Evolutionary conservation across 2,329 filamentous ascomycete genomes (phyloP), one percentile per base, ranked within the genome.

Genomic region (Chaetomiaceae sp.): DNA sequence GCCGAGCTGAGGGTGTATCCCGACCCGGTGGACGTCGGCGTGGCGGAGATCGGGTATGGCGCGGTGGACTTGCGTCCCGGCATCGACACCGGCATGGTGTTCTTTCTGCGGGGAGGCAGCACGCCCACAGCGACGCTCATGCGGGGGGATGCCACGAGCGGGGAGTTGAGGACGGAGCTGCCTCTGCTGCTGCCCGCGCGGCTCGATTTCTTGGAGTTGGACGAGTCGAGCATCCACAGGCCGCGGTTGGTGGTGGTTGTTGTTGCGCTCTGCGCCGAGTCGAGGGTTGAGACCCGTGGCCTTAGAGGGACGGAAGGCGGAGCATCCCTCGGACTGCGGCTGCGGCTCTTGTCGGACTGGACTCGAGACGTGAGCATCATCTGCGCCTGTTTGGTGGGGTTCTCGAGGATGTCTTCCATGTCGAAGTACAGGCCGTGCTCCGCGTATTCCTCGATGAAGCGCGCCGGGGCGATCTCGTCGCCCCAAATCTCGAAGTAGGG

Each of bases 401-500:
- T 44, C 40, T 54, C 51, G 6, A 54, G 33, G 27, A 54, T 50
- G 29, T 54, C 51, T 12, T 54, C 51, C 51, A 54, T 54, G 45
- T 54, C 51, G 22, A 54, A 40, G 39, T 54, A 39, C 3, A 54
- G 47, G 17, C 51, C 51, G 22, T 54, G 46, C 31, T 49, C 38
- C 27, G 51, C 45, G 38, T 49, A 54, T 15, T 54, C 51, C 40
- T 54, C 51, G 31, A 54, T 31, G 51, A 54, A 54, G n/a, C 51
- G 45, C 7, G 37, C 51, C 6, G 51, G 51, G 6, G 51, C 51
- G 25, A 54, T 54, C 39, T 54, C 51, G 38, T 54, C 51, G 23
- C 51, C 51, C 51, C 51, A 54, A 19, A 54, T 44, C n/a, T 54
- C 51, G 17, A 44, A 54, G 38, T 54, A 54, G 1, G 51, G 51